Evolutionary conservation across 1,284 basidiomycete genomes (phyloP).

Genomic region (Neolentinus lepideus): DNA sequence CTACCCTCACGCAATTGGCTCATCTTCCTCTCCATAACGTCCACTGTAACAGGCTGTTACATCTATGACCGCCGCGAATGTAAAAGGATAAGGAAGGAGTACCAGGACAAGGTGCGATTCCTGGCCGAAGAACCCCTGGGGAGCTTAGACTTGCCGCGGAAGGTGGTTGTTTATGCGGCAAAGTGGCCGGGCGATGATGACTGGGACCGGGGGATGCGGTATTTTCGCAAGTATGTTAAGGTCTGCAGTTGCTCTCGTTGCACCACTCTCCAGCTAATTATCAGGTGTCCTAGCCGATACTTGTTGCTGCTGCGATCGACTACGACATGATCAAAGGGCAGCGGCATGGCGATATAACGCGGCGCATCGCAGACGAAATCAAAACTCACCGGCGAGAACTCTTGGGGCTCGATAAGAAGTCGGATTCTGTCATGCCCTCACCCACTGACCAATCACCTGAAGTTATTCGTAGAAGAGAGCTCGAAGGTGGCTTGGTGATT

Average conservation of each 20-base stretch:
- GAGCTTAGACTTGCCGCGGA: slow-evolving; percentile 68
- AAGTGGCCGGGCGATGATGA: slow-evolving; percentile 97
- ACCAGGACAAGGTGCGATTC: slow-evolving; percentile 75
- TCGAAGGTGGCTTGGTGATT: slow-evolving; percentile 80
- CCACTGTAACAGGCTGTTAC: slow-evolving; percentile 67
- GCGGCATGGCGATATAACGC: slow-evolving; percentile 78
- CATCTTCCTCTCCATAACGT: slow-evolving; percentile 80
- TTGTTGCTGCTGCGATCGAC: slow-evolving; percentile 92
- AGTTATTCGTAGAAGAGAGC: slow-evolving; percentile 51
- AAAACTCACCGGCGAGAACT: slow-evolving; percentile 57
- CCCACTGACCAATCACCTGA: slow-evolving; percentile 54
- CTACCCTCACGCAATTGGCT: slow-evolving; percentile 92
- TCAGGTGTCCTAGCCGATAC: slow-evolving; percentile 61
- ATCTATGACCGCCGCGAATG: slow-evolving; percentile 82
- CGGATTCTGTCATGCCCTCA: slow-evolving; percentile 35
- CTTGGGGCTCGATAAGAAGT: slow-evolving; percentile 52
- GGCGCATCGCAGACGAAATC: slow-evolving; percentile 68
- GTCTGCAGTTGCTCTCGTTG: slow-evolving; percentile 34
- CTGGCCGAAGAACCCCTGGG: slow-evolving; percentile 64
- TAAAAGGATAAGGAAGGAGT: slow-evolving; percentile 69
- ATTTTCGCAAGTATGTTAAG: slow-evolving; percentile 97
- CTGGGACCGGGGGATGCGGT: slow-evolving; percentile 73
- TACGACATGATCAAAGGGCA: slow-evolving; percentile 82
- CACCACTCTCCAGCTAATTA: slow-evolving; percentile 7
- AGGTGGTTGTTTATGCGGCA: slow-evolving; percentile 81